Conservation (phyloP, 75 land plant genomes). For the Cunninghamia lanceolata region DNA sequence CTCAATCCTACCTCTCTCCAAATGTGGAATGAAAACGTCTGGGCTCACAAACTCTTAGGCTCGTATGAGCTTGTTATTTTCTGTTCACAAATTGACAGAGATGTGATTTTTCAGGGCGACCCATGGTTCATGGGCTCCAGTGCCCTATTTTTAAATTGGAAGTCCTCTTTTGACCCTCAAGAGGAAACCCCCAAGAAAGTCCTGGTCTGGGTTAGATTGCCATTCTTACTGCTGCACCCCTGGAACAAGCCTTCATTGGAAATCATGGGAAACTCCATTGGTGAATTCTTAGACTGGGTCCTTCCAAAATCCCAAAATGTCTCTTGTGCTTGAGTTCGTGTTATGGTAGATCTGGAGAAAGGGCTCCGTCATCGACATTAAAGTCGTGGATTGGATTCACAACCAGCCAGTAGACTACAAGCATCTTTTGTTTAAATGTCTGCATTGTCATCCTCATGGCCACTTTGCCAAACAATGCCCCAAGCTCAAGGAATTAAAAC, state of each 20-base stretch:
- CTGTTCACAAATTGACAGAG: background rate
- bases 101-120: background rate
- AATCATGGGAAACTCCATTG: background rate
- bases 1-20: background rate
- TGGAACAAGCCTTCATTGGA: background rate
- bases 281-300: background rate
- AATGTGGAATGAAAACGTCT: background rate
- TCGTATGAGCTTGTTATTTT: background rate
- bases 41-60: background rate
- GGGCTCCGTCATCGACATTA: background rate
- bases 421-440: background rate
- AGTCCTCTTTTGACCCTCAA: background rate
- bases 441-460: background rate
- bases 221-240: background rate
- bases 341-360: background rate
- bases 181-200: background rate
- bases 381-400: background rate
- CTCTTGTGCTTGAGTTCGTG: background rate
- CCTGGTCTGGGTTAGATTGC: background rate
- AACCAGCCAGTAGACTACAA: background rate
- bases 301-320: background rate
- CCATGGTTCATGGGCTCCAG: background rate
- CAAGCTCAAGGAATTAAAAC: background rate
- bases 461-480: background rate
- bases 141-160: background rate